phyloP scores from a whole-genome alignment of 1,139 yeast genomes.

The Zygosaccharomyces pseudobailii region DNA sequence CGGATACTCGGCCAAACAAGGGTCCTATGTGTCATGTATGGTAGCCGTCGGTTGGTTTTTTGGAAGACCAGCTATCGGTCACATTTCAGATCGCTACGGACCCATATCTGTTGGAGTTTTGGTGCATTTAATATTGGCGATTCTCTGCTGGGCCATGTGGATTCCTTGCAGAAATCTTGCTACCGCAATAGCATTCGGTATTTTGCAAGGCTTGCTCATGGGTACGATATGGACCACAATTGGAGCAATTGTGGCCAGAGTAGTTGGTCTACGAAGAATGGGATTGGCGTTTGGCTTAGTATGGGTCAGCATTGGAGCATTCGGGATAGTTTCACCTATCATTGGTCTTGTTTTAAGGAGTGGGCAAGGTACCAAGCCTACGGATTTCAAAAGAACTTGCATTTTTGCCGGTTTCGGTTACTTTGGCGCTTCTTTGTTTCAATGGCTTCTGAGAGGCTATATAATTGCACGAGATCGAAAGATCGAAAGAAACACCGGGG shows the following conservation, averaged over 20 bases:
- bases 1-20: conserved; percentile 53
- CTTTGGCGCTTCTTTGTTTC: conserved; percentile 31
- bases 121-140: conserved; percentile 32
- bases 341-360: conserved; percentile 36
- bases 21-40: conserved; percentile 54
- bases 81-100: conserved; percentile 51
- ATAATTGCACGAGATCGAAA: conserved; percentile 23
- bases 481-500: conserved; percentile 8
- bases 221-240: conserved; percentile 45
- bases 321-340: conserved; percentile 47
- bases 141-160: conserved; percentile 53
- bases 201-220: conserved; percentile 47
- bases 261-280: conserved; percentile 47
- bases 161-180: conserved; percentile 53
- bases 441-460: conserved; percentile 34
- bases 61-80: conserved; percentile 60
- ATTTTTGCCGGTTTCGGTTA: conserved; percentile 46
- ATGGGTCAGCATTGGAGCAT: conserved; percentile 45
- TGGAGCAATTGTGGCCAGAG: conserved; percentile 37
- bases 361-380: conserved; percentile 12
- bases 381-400: conserved; percentile 48
- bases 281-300: conserved; percentile 45
- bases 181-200: conserved; percentile 45
- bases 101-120: conserved; percentile 45
- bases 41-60: conserved; percentile 56